These are phyloP conservation scores for Cucurbita pepo DNA, from an alignment of 306 rosid genomes.

Conservation along the genomic window DNA sequence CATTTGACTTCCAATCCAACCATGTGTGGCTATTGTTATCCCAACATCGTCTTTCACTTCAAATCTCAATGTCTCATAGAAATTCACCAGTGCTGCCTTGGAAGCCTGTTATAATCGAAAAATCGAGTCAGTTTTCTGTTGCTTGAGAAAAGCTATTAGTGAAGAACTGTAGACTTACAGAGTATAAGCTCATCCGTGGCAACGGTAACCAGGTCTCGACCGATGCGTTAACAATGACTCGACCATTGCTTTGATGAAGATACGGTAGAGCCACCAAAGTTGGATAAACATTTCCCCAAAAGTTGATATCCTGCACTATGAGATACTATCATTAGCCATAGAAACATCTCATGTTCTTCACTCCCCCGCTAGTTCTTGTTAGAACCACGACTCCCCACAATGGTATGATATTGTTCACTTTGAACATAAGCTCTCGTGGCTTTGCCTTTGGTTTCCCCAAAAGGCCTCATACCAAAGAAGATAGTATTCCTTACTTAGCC, in stretches of 20 bases:
- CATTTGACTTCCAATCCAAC: slow-evolving; percentile 76
- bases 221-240: slow-evolving; percentile 53
- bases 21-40: slow-evolving; percentile 73
- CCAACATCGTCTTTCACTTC: slow-evolving; percentile 66
- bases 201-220: slow-evolving; percentile 82
- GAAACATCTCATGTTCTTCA: not conserved
- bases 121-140: not conserved
- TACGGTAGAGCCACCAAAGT: slow-evolving; percentile 72
- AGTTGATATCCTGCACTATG: slow-evolving; percentile 47
- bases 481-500: too few relatives aligned
- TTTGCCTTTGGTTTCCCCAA: too few relatives aligned
- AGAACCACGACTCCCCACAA: too few relatives aligned
- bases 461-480: too few relatives aligned
- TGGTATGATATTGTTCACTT: too few relatives aligned
- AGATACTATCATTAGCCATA: not conserved
- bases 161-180: slow-evolving; percentile 31
- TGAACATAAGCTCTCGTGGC: too few relatives aligned
- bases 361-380: too few relatives aligned
- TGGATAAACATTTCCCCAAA: slow-evolving; percentile 89
- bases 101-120: slow-evolving; percentile 32
- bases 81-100: slow-evolving; percentile 63
- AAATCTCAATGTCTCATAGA: slow-evolving; percentile 69
- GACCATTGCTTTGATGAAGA: slow-evolving; percentile 56
- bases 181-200: slow-evolving; percentile 81
- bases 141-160: not conserved